A percentile compares a stretch with the other conserved stretches of the same genome.
phyloP scores from a whole-genome alignment of 2,329 filamentous ascomycete genomes.

The Colletotrichum sp. region DNA sequence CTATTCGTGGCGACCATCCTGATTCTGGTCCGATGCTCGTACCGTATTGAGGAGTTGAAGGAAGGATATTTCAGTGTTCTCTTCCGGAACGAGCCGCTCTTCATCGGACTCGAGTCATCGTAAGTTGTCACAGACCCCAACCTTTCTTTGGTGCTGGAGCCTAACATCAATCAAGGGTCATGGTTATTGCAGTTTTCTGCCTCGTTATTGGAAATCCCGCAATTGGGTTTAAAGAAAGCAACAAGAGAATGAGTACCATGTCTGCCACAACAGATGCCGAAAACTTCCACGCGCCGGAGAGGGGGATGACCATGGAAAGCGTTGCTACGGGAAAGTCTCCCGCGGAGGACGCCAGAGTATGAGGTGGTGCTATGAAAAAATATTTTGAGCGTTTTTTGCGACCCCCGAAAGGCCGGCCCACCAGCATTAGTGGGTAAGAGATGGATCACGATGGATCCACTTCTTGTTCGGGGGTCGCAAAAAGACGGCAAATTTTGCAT shows the following conservation, averaged over 20 bases:
- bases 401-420: background rate
- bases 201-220: constrained; percentile 12
- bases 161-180: background rate
- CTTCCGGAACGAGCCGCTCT: constrained; percentile 47
- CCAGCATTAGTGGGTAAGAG: background rate
- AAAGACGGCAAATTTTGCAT: background rate
- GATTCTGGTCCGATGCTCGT: constrained; percentile 62
- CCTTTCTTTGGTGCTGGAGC: too few species aligned
- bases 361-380: background rate
- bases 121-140: background rate
- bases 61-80: constrained; percentile 58
- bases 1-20: constrained; percentile 56
- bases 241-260: background rate
- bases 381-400: background rate
- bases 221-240: background rate
- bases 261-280: background rate
- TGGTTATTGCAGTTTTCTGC: constrained; percentile 8
- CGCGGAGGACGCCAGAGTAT: background rate
- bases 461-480: background rate
- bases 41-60: constrained; percentile 63
- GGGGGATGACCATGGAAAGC: background rate
- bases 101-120: constrained; percentile 48
- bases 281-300: background rate
- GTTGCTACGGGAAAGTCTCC: background rate
- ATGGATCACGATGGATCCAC: background rate